Conservation (phyloP, 257 asterid genomes). For the Solanum bulbocastanum region DNA sequence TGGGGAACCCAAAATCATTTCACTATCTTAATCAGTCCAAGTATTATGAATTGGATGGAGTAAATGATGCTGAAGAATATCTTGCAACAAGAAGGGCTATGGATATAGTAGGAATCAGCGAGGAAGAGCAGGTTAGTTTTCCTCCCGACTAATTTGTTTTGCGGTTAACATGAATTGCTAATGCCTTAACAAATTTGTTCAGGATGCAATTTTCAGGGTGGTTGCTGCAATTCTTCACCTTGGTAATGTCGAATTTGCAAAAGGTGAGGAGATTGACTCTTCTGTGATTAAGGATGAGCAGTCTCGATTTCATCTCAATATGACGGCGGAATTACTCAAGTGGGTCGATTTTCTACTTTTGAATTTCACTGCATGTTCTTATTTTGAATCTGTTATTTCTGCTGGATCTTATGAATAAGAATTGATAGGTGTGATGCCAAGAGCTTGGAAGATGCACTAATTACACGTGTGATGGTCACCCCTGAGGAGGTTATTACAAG, state of each 20-base stretch:
- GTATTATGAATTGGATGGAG: constrained; percentile 78
- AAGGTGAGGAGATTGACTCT: constrained; percentile 92
- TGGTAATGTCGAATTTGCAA: constrained; percentile 89
- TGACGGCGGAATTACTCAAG: constrained; percentile 83
- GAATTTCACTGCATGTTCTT: neutral
- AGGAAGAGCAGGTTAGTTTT: constrained; percentile 77
- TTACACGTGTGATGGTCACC: constrained; percentile 96
- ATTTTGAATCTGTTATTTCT: neutral
- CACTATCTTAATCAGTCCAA: constrained; percentile 92
- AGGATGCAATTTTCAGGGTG: constrained; percentile 93
- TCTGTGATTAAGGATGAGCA: constrained; percentile 90
- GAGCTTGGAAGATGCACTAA: constrained; percentile 92
- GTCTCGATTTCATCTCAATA: constrained; percentile 82
- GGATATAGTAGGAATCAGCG: constrained; percentile 98
- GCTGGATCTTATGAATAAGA: constrained; percentile 8
- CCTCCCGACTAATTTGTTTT: constrained; percentile 10
- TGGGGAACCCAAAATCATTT: constrained; percentile 60
- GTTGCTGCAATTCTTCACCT: constrained; percentile 96
- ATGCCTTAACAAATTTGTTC: constrained; percentile 13
- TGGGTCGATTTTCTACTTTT: constrained; percentile 21
- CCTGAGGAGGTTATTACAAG: constrained; percentile 93
- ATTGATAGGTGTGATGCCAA: constrained; percentile 77
- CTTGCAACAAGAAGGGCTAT: constrained; percentile 97
- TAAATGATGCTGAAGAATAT: constrained; percentile 83
- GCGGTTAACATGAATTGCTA: constrained; percentile 6